Conservation (phyloP, 495 filamentous ascomycete species). For the Penicillium steckii region DNA sequence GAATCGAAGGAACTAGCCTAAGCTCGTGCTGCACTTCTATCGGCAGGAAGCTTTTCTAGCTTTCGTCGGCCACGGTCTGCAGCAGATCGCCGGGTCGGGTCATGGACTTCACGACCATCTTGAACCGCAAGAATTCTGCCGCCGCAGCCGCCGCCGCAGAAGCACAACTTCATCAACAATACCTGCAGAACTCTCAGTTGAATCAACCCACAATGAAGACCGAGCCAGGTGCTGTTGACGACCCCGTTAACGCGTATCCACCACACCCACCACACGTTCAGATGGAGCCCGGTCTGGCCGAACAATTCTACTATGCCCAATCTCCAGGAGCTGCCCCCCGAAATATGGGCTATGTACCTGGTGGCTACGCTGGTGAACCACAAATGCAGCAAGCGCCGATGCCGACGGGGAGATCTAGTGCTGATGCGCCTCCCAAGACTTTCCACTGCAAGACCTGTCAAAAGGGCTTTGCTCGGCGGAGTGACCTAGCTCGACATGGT, state of each 20-base stretch:
- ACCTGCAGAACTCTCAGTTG: constrained; percentile 47
- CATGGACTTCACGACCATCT: constrained; percentile 72
- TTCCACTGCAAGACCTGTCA: constrained; percentile 89
- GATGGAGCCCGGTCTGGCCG: constrained; percentile 34
- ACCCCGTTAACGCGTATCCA: constrained; percentile 56
- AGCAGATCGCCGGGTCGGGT: constrained; percentile 40
- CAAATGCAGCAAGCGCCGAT: constrained; percentile 33
- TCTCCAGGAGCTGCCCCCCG: constrained; percentile 53
- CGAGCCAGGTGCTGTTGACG: constrained; percentile 70
- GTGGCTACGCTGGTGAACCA: constrained; percentile 32
- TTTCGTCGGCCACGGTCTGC: constrained; percentile 37
- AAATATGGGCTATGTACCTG: constrained; percentile 46
- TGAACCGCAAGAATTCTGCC: constrained; percentile 62
- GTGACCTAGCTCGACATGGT: constrained; percentile 95
- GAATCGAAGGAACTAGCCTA: constrained; percentile 1
- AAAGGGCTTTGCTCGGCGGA: constrained; percentile 91
- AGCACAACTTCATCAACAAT: constrained; percentile 53
- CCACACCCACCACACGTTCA: constrained; percentile 47
- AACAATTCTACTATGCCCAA: constrained; percentile 29
- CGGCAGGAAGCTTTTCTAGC: constrained; percentile 20
- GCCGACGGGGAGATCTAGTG: constrained; percentile 43
- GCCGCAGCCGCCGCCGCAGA: constrained; percentile 46
- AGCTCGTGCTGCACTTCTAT: neutral
- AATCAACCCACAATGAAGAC: constrained; percentile 55
- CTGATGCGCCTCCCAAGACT: constrained; percentile 65